phyloP scores from a whole-genome alignment of 2,329 filamentous ascomycete genomes.

The Fusarium sp. region DNA sequence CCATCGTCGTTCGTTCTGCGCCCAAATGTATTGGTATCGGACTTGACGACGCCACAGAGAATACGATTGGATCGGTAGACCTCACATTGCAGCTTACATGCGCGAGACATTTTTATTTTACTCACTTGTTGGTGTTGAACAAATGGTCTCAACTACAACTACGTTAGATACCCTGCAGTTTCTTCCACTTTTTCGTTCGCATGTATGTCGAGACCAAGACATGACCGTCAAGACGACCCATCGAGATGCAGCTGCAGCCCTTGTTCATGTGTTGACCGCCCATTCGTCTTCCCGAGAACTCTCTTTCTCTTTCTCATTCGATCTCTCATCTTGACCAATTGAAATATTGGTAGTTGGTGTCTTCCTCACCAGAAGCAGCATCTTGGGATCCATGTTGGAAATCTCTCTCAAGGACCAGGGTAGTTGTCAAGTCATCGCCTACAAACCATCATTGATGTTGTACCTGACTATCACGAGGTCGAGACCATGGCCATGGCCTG shows the following conservation, averaged over 20 bases:
- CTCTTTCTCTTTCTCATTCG: constrained; percentile 14
- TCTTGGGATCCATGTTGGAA: constrained; percentile 2
- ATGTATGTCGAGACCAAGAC: too few species aligned
- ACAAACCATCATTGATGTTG: constrained; percentile 9
- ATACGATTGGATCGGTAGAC: constrained; percentile 2
- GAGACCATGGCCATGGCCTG: not conserved
- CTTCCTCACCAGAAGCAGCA: constrained; percentile 1
- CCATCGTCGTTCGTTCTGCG: not conserved
- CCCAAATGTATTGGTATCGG: constrained; percentile 1
- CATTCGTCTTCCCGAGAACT: constrained; percentile 26
- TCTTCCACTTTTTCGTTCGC: constrained; percentile 11
- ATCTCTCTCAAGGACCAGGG: not conserved
- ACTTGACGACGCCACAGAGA: constrained; percentile 8
- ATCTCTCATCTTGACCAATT: constrained; percentile 32
- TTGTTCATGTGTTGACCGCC: constrained; percentile 38
- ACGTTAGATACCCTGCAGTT: constrained; percentile 16
- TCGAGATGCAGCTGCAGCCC: constrained; percentile 28
- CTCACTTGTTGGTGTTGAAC: constrained; percentile 6
- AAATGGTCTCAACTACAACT: constrained; percentile 1
- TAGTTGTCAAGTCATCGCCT: constrained; percentile 12
- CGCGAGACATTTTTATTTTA: constrained; percentile 4
- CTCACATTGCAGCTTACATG: constrained; percentile 17
- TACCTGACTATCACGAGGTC: constrained; percentile 25
- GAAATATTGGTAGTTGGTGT: constrained; percentile 7
- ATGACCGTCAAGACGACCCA: constrained; percentile 28